Evolutionary conservation across 306 rosid genomes (phyloP).

Genomic region (Vachellia collinsii): DNA sequence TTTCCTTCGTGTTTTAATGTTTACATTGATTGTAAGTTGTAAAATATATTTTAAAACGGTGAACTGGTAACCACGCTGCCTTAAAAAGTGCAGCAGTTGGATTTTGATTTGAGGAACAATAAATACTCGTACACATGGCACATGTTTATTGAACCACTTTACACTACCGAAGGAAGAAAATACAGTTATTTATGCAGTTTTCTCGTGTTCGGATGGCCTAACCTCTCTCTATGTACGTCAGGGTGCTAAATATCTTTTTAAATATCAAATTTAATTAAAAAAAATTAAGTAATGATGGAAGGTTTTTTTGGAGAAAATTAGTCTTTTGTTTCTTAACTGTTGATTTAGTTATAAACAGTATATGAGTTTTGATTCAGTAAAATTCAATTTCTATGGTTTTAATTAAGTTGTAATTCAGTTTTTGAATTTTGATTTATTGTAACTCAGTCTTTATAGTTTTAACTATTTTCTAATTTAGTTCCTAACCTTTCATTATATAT

Average conservation of each 20-base stretch:
- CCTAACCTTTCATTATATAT: no score
- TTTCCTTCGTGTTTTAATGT: constrained; percentile 23
- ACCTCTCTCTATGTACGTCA: not conserved
- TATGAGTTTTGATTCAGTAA: no score
- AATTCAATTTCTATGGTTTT: no score
- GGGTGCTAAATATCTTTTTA: not conserved
- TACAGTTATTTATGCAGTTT: not conserved
- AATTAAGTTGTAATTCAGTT: no score
- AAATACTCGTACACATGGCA: constrained; percentile 29
- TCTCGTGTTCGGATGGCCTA: not conserved
- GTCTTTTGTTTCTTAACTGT: no score
- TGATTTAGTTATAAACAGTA: no score
- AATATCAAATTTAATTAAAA: not conserved
- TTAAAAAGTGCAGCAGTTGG: constrained; percentile 46
- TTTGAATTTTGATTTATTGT: no score
- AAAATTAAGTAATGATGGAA: no score
- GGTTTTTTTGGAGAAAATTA: no score
- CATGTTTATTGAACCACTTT: not conserved
- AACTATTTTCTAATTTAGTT: no score
- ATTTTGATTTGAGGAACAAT: constrained; percentile 47
- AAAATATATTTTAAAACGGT: constrained; percentile 34
- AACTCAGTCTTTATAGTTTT: no score
- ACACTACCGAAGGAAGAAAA: not conserved
- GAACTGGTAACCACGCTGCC: constrained; percentile 46
- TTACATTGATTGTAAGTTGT: constrained; percentile 43